These are phyloP conservation scores for Fragaria nilgerrensis DNA, from an alignment of 306 rosid genomes.

Conservation along the genomic window DNA sequence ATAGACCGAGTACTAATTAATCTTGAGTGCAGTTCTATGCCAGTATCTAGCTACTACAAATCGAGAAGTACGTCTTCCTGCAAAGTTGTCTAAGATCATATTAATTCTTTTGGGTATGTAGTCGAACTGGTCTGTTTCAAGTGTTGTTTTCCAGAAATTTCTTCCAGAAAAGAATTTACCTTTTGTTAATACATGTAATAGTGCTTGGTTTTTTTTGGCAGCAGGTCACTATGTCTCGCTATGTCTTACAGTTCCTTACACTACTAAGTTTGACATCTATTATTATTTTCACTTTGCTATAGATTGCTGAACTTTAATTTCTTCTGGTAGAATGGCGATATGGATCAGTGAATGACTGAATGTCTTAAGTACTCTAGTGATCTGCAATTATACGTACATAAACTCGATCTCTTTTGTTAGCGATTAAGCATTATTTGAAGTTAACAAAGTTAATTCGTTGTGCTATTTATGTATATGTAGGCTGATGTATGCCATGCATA, in stretches of 20 bases:
- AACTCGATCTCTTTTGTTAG: neutral
- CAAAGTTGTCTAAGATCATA: neutral
- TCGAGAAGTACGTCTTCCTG: neutral
- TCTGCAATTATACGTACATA: neutral
- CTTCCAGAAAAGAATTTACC: too few relatives aligned
- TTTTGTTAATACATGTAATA: neutral
- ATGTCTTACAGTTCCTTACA: neutral
- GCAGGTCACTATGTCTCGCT: neutral
- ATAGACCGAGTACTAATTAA: too few relatives aligned
- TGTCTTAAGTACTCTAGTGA: neutral
- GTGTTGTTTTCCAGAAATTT: neutral
- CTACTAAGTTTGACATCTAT: neutral
- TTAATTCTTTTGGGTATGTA: neutral
- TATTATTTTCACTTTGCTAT: too few relatives aligned
- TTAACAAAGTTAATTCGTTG: neutral
- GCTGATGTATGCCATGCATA: conserved; percentile 65
- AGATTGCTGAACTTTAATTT: neutral
- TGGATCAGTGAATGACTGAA: too few relatives aligned
- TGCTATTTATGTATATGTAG: conserved; percentile 1
- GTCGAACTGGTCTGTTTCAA: neutral
- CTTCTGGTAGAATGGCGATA: neutral
- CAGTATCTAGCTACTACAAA: neutral
- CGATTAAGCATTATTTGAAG: neutral
- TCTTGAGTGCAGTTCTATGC: neutral
- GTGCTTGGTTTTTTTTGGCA: neutral